A percentile compares a stretch with the other conserved stretches of the same genome.
Evolutionary conservation across 169 alveolate genomes (phyloP).

Genomic region (Plasmodium yoelii): DNA sequence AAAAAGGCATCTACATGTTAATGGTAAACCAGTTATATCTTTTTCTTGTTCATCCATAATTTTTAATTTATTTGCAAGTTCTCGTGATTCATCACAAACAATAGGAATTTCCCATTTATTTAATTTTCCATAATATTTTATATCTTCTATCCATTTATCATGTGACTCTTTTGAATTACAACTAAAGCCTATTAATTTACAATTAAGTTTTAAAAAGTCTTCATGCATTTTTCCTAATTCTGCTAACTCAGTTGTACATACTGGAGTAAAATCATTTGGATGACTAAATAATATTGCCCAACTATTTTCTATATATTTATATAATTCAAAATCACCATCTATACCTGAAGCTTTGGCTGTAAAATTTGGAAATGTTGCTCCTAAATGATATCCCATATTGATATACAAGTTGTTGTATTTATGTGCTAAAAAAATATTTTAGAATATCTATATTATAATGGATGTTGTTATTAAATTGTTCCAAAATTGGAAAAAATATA

Average conservation of each 20-base stretch:
- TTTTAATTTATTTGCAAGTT: constrained; percentile 73
- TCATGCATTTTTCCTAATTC: constrained; percentile 76
- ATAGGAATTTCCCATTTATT: constrained; percentile 76
- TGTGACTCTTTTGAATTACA: constrained; percentile 80
- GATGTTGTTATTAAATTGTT: no score
- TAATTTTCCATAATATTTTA: constrained; percentile 39
- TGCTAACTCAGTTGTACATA: constrained; percentile 89
- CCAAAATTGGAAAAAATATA: background rate
- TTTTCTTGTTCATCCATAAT: constrained; percentile 85
- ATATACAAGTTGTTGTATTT: background rate
- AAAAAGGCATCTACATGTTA: constrained; percentile 83
- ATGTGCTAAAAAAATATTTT: background rate
- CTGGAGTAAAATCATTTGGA: constrained; percentile 89
- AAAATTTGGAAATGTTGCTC: constrained; percentile 46
- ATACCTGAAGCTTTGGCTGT: constrained; percentile 44
- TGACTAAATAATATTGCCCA: constrained; percentile 78
- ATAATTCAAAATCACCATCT: constrained; percentile 45
- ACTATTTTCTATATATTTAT: constrained; percentile 21
- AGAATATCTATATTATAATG: no score
- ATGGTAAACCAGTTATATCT: constrained; percentile 82
- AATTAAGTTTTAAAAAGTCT: constrained; percentile 76
- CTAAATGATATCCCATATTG: constrained; percentile 51
- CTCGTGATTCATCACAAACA: constrained; percentile 56
- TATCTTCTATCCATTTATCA: constrained; percentile 72
- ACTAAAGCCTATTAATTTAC: constrained; percentile 83